These are phyloP conservation scores for Irpex sp. DNA, from an alignment of 1,284 basidiomycete genomes.

Conservation along the genomic window DNA sequence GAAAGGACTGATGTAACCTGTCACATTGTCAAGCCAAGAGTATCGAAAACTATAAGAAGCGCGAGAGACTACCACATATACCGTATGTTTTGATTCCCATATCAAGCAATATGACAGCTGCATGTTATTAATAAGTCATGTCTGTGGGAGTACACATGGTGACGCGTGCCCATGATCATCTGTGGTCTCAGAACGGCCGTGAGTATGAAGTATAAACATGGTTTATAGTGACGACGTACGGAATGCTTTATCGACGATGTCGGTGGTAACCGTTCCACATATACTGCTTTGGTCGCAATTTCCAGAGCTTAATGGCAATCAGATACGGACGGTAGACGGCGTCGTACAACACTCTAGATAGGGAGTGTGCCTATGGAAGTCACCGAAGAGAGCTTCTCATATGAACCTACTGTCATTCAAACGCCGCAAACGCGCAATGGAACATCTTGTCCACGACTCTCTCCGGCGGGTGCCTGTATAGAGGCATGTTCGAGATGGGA, in stretches of 20 bases:
- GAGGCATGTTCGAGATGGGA: not conserved
- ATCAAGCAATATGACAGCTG: not conserved
- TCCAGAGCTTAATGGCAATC: not conserved
- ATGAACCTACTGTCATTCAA: not conserved
- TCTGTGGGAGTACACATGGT: not conserved
- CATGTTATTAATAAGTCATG: not conserved
- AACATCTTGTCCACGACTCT: not conserved
- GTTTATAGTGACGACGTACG: not conserved
- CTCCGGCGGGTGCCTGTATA: not conserved
- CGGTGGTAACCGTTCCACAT: not conserved
- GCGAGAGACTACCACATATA: not conserved
- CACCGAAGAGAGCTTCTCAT: not conserved
- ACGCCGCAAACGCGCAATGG: not conserved
- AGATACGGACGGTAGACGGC: not conserved
- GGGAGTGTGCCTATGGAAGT: not conserved
- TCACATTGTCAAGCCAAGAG: not conserved
- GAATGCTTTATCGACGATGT: not conserved
- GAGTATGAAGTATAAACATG: not conserved
- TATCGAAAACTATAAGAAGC: not conserved
- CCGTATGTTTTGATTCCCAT: not conserved
- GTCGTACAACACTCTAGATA: not conserved
- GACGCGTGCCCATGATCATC: not conserved
- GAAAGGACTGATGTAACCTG: not conserved
- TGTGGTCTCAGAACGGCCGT: not conserved
- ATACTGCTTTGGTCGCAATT: not conserved